phyloP scores from a whole-genome alignment of 2,329 filamentous ascomycete genomes.

The Chaetomium olivaceum region DNA sequence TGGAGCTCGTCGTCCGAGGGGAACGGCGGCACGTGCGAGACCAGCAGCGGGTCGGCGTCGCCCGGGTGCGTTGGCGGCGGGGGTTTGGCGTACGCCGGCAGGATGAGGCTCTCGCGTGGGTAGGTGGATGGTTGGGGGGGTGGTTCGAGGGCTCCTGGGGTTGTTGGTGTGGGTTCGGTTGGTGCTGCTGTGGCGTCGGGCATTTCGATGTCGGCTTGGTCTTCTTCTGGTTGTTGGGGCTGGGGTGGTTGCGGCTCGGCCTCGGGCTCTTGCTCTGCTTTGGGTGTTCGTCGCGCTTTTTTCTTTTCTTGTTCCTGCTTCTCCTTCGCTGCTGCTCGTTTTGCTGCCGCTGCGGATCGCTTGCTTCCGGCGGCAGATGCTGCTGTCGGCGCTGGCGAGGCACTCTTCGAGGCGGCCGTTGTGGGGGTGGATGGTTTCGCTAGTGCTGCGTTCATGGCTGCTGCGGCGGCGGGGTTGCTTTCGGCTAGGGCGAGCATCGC shows the following conservation, averaged over 20 bases:
- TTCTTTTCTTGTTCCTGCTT: slow-evolving; percentile 25
- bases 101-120: slow-evolving; percentile 38
- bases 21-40: slow-evolving; percentile 57
- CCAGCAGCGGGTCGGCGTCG: slow-evolving; percentile 60
- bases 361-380: slow-evolving; percentile 25
- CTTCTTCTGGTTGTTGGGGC: slow-evolving; percentile 19
- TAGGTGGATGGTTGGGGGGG: slow-evolving; percentile 24
- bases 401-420: slow-evolving; percentile 24
- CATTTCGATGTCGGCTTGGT: slow-evolving; percentile 40
- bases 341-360: slow-evolving; percentile 28
- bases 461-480: slow-evolving; percentile 39
- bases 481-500: slow-evolving; percentile 57
- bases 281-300: slow-evolving; percentile 15
- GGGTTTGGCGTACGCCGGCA: slow-evolving; percentile 39
- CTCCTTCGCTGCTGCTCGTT: slow-evolving; percentile 27
- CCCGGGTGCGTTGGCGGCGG: slow-evolving; percentile 45
- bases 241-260: slow-evolving; percentile 30
- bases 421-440: slow-evolving; percentile 31
- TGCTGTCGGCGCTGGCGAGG: slow-evolving; percentile 28
- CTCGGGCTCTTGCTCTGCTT: slow-evolving; percentile 8
- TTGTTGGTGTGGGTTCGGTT: slow-evolving; percentile 15
- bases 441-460: slow-evolving; percentile 32
- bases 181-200: slow-evolving; percentile 37
- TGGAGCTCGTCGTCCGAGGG: slow-evolving; percentile 64
- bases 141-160: neutral